Evolutionary conservation across 2,329 filamentous ascomycete genomes (phyloP), one percentile per base, ranked within the genome.

Genomic region (Aspergillus ruber): DNA sequence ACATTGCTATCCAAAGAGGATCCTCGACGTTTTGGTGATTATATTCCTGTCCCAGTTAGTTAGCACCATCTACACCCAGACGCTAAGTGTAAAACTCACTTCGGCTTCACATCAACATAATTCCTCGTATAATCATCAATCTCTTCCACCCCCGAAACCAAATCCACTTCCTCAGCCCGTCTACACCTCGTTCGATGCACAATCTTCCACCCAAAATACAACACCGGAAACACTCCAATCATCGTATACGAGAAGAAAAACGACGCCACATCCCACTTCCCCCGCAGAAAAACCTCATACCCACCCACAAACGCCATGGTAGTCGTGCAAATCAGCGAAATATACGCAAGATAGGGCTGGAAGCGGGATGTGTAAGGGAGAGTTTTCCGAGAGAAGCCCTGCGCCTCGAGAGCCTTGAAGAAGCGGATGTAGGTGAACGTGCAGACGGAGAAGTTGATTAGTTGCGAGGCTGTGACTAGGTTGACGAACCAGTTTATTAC

Each of bases 231-330:
- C 2, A 89, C 68, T 4, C 78, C 79, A 44, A 90, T 79, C 76
- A 88, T 88, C 43, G 83, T 81, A 65, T 90, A 90, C 66, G 82
- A 85, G 65, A 89, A 88, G 23, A 91, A 66, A 63, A 91, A 93
- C 6, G 79, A 81, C 6, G 83, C 77, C 0, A 85, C 62, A 50
- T 81, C 76, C 87, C 85, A 91, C 4, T 77, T 75, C 3, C 74
- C 75, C 0, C 84, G 82, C 41, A 90, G 63, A 58, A 91, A 93
- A 1, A 90, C 85, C 0, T 83, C 78, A 53, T 90, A 91, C 0
- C 87, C 87, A 7, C 84, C 81, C 1, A 90, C 81, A 56, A 90
- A 82, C 0, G 83, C 79, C 83, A 91, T 90, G 53, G 86, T 65
- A 43, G 80, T 78, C 1, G 82, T 86, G 21, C 78, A 81, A 0